Percentiles rank a stretch among this genome's conserved stretches.
Conservation (phyloP, 2,329 filamentous ascomycete genomes). For the Eutypella sp. region DNA sequence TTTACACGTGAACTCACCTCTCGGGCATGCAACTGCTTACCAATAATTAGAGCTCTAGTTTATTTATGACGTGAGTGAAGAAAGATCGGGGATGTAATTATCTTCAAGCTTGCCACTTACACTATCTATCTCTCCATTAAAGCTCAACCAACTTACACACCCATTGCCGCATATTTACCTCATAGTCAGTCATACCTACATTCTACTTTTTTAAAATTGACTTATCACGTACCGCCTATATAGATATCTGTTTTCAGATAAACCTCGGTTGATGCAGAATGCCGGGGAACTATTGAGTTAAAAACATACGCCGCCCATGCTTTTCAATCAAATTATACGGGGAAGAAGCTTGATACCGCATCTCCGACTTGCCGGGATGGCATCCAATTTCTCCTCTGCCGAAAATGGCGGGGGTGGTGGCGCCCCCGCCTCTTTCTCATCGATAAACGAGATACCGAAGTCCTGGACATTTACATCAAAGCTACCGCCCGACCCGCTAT, state of each 20-base stretch:
- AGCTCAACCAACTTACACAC: not conserved
- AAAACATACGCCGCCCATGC: conserved; percentile 22
- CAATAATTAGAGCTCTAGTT: too few relatives aligned
- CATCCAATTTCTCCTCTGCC: too few relatives aligned
- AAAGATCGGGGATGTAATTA: not conserved
- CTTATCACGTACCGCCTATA: too few relatives aligned
- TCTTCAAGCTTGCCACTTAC: conserved; percentile 7
- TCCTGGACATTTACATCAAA: conserved; percentile 61
- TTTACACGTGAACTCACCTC: too few relatives aligned
- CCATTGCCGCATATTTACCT: conserved; percentile 4
- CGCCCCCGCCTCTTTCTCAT: conserved; percentile 13
- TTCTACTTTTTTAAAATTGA: too few relatives aligned
- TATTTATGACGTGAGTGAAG: not conserved
- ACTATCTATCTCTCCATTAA: not conserved
- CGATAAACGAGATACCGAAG: conserved; percentile 55
- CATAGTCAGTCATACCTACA: not conserved
- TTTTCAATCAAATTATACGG: conserved; percentile 25
- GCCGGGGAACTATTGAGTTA: too few relatives aligned
- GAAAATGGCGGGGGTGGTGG: conserved; percentile 32
- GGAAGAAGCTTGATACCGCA: conserved; percentile 25
- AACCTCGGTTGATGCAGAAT: too few relatives aligned
- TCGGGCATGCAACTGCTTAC: too few relatives aligned
- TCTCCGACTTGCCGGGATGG: too few relatives aligned
- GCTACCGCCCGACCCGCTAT: conserved; percentile 71
- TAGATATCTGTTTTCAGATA: too few relatives aligned